Conservation (phyloP, 345 rosid species). For the Triadica sebifera region DNA sequence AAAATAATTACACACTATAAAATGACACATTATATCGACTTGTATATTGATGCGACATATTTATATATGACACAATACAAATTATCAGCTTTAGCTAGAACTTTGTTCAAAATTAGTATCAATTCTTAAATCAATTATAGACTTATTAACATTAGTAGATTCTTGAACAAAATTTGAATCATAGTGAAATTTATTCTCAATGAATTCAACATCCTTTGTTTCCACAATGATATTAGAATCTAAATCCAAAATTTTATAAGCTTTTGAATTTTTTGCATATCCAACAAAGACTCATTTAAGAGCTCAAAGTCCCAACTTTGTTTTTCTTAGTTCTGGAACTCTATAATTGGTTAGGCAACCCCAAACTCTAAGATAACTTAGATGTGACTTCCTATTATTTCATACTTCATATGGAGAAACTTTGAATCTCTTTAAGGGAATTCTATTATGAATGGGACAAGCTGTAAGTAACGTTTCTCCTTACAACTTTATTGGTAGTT, state of each 20-base stretch:
- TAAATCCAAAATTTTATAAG: not conserved
- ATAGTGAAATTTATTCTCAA: not conserved
- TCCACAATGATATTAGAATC: not conserved
- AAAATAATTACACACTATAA: too few species aligned
- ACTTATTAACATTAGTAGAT: too few species aligned
- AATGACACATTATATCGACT: too few species aligned
- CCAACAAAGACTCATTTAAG: not conserved
- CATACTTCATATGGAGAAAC: constrained; percentile 10
- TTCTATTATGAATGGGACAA: constrained; percentile 3
- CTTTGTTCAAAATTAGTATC: too few species aligned
- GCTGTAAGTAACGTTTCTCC: not conserved
- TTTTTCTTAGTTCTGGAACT: not conserved
- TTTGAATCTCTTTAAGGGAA: not conserved
- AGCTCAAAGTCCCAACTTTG: not conserved
- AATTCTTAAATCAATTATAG: too few species aligned
- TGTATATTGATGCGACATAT: too few species aligned
- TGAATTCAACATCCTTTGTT: not conserved
- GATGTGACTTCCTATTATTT: not conserved
- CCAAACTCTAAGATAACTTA: constrained; percentile 9
- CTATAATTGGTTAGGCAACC: not conserved
- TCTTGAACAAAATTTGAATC: too few species aligned
- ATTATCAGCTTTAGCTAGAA: too few species aligned
- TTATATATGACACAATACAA: too few species aligned
- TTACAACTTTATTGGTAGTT: too few species aligned
- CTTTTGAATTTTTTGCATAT: constrained; percentile 2